Percentiles rank a stretch among this genome's conserved stretches.
Evolutionary conservation across 2,329 filamentous ascomycete species (phyloP).

Genomic region (Colletotrichum sp.): DNA sequence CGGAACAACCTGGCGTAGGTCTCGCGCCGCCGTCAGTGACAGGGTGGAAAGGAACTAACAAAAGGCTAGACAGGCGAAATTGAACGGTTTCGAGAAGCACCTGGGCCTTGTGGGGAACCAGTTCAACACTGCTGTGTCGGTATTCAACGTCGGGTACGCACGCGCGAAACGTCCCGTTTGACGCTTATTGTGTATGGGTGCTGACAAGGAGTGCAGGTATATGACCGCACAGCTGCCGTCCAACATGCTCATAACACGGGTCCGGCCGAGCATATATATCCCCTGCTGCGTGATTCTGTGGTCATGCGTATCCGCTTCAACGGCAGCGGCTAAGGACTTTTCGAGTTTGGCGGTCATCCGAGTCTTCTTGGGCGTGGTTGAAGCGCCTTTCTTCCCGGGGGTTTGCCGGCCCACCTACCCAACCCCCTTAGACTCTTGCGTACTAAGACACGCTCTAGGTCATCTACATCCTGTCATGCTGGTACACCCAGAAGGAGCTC

Average conservation of each 20-base stretch:
- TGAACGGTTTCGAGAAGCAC: constrained; percentile 13
- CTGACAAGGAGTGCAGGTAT: constrained; percentile 13
- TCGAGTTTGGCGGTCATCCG: constrained; percentile 4
- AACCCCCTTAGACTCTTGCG: background rate
- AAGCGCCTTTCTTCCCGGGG: constrained; percentile 21
- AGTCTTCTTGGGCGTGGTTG: constrained; percentile 7
- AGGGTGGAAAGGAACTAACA: background rate
- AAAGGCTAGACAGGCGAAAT: constrained; percentile 7
- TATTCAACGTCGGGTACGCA: constrained; percentile 16
- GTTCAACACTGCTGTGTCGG: constrained; percentile 15
- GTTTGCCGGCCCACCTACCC: background rate
- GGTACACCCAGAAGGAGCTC: constrained; percentile 20
- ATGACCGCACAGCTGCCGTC: constrained; percentile 24
- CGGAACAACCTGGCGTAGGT: constrained; percentile 22
- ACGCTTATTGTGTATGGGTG: background rate
- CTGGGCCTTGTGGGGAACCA: constrained; percentile 16
- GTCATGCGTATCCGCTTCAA: constrained; percentile 21
- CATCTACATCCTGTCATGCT: constrained; percentile 17
- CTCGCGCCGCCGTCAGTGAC: too few relatives aligned
- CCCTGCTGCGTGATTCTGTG: constrained; percentile 20
- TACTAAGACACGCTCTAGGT: constrained; percentile 33
- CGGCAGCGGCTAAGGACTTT: constrained; percentile 14
- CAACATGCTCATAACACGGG: constrained; percentile 26
- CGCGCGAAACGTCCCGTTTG: background rate
- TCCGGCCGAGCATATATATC: constrained; percentile 25